phyloP scores from a whole-genome alignment of 2,329 filamentous ascomycete genomes.

The Reticulascus tulasneorum region DNA sequence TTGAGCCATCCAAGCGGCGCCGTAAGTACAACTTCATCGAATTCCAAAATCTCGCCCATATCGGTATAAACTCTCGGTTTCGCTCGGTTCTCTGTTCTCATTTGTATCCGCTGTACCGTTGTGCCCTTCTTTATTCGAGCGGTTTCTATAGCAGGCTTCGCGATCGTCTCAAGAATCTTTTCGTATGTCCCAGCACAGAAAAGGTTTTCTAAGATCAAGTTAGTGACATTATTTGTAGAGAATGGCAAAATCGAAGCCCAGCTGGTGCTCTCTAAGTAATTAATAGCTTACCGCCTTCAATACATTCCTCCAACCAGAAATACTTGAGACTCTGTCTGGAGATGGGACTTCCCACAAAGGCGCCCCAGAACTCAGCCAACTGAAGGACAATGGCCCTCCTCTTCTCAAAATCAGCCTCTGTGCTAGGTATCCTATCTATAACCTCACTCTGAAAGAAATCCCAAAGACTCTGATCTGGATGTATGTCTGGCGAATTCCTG shows the following conservation, averaged over 20 bases:
- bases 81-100: conserved; percentile 20
- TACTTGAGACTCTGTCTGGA: conserved; percentile 66
- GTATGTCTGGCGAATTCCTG: conserved; percentile 45
- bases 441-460: conserved; percentile 50
- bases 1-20: conserved; percentile 67
- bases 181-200: conserved; percentile 58
- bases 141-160: conserved; percentile 50
- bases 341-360: conserved; percentile 64
- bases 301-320: conserved; percentile 75
- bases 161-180: conserved; percentile 54
- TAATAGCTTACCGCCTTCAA: conserved; percentile 59
- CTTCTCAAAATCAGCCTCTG: conserved; percentile 33
- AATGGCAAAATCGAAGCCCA: background rate
- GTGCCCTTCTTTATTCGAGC: conserved; percentile 51
- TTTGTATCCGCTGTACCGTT: conserved; percentile 40
- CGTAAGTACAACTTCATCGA: conserved; percentile 67
- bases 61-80: conserved; percentile 40
- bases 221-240: conserved; percentile 4
- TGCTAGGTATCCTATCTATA: conserved; percentile 40
- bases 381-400: conserved; percentile 43
- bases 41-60: conserved; percentile 42
- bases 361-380: conserved; percentile 64
- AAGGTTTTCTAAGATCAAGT: conserved; percentile 45
- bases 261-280: conserved; percentile 23
- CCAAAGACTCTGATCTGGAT: conserved; percentile 41